Base-by-base conservation (phyloP, 2,329 filamentous ascomycete genomes). In the Nemania abortiva region DNA sequence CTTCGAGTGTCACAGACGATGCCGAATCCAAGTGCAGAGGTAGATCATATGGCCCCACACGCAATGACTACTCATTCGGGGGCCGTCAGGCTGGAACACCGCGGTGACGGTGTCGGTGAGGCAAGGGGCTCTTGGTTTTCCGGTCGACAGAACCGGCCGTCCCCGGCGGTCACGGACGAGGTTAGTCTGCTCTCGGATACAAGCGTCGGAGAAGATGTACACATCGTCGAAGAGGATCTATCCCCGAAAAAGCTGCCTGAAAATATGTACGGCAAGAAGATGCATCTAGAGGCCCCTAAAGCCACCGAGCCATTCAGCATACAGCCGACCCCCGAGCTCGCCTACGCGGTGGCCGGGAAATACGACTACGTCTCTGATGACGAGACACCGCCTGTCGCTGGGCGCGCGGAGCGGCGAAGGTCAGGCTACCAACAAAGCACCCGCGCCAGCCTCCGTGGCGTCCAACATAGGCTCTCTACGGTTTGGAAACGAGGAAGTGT, bases 261-360 rank as follows among this genome's bases (percentile, higher is more conserved):
- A 6, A 69, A 65, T 1, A 39, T 63, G 20, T 71, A 69, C 37
- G 71, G 42, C 4, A 63, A 69, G 27, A 65, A 61, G 27, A 58
- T 55, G 20, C 47, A n/a, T 3, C 54, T 78, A 2, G 69, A 74
- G 13, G 70, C 77, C 18, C 77, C 77, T 2, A 66, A 52, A 11
- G 55, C 67, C 15, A 34, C 70, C 27, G 76, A 75, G 65, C 74
- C 77, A 1, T 78, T 74, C 37, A 79, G 78, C 60, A 77, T 79
- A 70, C 78, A 79, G 39, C 71, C 70, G 9, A 79, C 77, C 18
- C 78, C 78, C 7, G 77, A 78, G 27, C 68, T 76, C 52, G 77
- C 77, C 1, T 79, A 79, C 45, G 71, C 57, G 5, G 54, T 64
- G 27, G 61, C 53, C 2, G 64, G 69, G n/a, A 75, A 58, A 49